phyloP scores from a whole-genome alignment of 2,329 filamentous ascomycete species.

The Xylariomycetidae sp. region DNA sequence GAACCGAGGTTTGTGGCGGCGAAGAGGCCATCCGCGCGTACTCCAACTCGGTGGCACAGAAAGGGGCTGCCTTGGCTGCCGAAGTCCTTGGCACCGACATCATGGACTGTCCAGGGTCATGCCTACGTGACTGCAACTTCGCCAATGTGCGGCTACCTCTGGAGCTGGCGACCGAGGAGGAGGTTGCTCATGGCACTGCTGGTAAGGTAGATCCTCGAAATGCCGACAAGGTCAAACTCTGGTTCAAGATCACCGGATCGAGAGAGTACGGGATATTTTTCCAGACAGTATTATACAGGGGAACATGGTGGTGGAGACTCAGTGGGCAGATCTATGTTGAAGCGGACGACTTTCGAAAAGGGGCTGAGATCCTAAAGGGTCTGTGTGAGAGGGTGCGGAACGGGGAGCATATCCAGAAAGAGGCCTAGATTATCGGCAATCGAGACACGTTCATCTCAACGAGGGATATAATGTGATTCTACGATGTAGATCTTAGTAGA shows the following conservation, averaged over 20 bases:
- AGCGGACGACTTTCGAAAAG: slow-evolving; percentile 47
- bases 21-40: slow-evolving; percentile 54
- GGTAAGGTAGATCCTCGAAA: slow-evolving; percentile 28
- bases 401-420: slow-evolving; percentile 27
- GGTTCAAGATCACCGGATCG: slow-evolving; percentile 37
- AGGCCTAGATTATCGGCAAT: too few species aligned
- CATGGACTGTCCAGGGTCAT: slow-evolving; percentile 41
- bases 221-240: slow-evolving; percentile 34
- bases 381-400: slow-evolving; percentile 40
- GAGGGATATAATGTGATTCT: too few species aligned
- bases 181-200: neutral
- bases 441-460: too few species aligned
- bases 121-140: slow-evolving; percentile 45
- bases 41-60: slow-evolving; percentile 42
- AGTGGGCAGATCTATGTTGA: slow-evolving; percentile 64
- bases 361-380: slow-evolving; percentile 17
- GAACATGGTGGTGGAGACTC: slow-evolving; percentile 55
- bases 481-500: too few species aligned
- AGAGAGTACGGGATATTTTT: slow-evolving; percentile 50
- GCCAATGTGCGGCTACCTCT: slow-evolving; percentile 54
- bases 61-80: slow-evolving; percentile 47
- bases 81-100: slow-evolving; percentile 53
- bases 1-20: slow-evolving; percentile 50
- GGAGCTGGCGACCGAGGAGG: slow-evolving; percentile 7
- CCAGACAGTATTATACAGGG: slow-evolving; percentile 48